Base-by-base conservation (phyloP, 176 grass and related monocot genomes). In the Carex myosuroides region DNA sequence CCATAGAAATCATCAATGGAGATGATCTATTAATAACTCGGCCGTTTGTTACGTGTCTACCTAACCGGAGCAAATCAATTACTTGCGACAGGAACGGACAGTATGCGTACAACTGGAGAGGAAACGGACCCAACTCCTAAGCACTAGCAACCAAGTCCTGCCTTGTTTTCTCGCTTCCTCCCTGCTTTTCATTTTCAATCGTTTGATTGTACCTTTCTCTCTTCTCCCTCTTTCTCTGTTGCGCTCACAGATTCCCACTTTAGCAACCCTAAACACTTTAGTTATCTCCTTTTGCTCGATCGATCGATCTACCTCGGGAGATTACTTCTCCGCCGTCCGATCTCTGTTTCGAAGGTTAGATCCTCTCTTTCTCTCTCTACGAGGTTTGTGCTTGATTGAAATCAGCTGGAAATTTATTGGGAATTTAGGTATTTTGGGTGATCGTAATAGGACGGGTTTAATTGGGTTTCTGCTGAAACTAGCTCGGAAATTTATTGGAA, bases 331-430 rank as follows among this genome's bases (percentile, higher is more conserved):
- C 46, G 41, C 21, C 21, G 41, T 32, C 61, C 64, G 62, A 83
- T 83, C 81, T 66, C 62, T 83, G 7, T 66, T 68, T 83, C 81
- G 33, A 83, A 83, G 81, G 81, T 67, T 33, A 67, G 81, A 83
- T 83, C 81, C 81, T 66, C 24, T 83, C 58, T 83, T 68, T 83
- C 44, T 30, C 60, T 69, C 39, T 52, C 22, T 7, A 39, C 10
- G 5, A 44, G n/a, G 56, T 81, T 48, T 33, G 41, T 53, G 60
- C 64, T 83, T 32, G n/a, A 12, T 67, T 64, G n/a, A 53, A 53
- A 33, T 30, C 58, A 83, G 81, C 81, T 66, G 81, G 62, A 83
- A 53, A n/a, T 59, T 52, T 64, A 24, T 21, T 64, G 57, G 21
- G 41, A 33, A 68, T 32, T 65, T 63, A 12, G 46, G 57, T 54